Percentiles rank a stretch among this genome's conserved stretches.
These are phyloP conservation scores for Mediolabrus comicus DNA, from an alignment of 108 stramenopile genomes.

Conservation along the genomic window DNA sequence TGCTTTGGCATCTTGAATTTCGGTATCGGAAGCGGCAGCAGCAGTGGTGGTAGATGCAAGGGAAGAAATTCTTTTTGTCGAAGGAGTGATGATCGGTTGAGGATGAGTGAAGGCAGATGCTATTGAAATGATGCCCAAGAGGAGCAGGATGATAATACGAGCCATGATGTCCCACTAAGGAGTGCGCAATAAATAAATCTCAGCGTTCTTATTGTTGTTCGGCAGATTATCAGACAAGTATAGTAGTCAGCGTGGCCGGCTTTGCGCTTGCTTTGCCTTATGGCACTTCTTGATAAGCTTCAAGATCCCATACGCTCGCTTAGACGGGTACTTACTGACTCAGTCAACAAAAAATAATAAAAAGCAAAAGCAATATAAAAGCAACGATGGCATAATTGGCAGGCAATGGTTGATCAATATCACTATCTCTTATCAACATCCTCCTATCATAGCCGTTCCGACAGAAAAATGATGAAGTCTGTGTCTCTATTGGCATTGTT, in stretches of 20 bases:
- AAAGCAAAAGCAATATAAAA: too few relatives aligned
- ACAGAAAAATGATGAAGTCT: not conserved
- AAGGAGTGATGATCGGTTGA: not conserved
- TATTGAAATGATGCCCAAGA: not conserved
- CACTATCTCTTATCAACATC: too few relatives aligned
- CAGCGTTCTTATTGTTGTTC: too few relatives aligned
- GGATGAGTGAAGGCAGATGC: not conserved
- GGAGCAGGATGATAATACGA: not conserved
- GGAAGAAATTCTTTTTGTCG: not conserved
- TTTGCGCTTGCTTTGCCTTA: not conserved
- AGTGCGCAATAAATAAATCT: too few relatives aligned
- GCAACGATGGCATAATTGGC: too few relatives aligned
- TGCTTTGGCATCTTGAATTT: conserved; percentile 47
- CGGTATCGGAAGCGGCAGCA: conserved; percentile 18
- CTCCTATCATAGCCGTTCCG: too few relatives aligned
- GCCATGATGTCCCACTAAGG: too few relatives aligned
- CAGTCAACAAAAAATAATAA: too few relatives aligned
- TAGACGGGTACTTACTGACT: not conserved
- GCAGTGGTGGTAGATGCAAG: conserved; percentile 14
- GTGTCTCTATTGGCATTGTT: not conserved
- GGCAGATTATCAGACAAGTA: too few relatives aligned
- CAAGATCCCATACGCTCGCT: not conserved
- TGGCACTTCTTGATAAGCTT: not conserved
- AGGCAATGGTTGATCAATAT: too few relatives aligned
- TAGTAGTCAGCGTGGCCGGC: not conserved